Conservation (phyloP, 2,329 filamentous ascomycete species). For the Waltergamsia citrina region DNA sequence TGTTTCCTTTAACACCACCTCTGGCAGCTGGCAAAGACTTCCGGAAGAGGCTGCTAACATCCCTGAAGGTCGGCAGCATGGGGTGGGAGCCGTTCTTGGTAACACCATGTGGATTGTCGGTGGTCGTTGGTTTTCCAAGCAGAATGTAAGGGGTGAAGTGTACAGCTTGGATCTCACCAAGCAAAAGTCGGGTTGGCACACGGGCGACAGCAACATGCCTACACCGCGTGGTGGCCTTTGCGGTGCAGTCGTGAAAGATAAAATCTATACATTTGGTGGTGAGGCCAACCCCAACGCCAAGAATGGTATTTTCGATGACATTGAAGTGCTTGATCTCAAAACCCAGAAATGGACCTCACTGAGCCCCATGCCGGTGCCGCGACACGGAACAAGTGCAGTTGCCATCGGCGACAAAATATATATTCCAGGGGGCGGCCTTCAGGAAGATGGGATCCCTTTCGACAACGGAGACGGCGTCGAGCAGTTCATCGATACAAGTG, state of each 20-base stretch:
- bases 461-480: too few species aligned
- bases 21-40: constrained; percentile 17
- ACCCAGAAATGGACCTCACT: constrained; percentile 16
- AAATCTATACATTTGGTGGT: constrained; percentile 25
- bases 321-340: constrained; percentile 17
- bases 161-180: constrained; percentile 20
- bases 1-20: constrained; percentile 17
- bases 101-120: constrained; percentile 24
- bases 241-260: constrained; percentile 15
- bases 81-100: constrained; percentile 15
- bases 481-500: too few species aligned
- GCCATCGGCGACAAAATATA: constrained; percentile 16
- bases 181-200: constrained; percentile 15
- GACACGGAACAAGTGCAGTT: constrained; percentile 21
- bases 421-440: constrained; percentile 26
- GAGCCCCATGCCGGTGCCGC: constrained; percentile 17
- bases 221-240: constrained; percentile 22
- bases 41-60: too few species aligned
- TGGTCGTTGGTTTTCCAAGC: constrained; percentile 18
- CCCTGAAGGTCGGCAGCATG: constrained; percentile 25
- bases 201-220: constrained; percentile 19
- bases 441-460: too few species aligned
- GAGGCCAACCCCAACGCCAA: constrained; percentile 20
- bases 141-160: constrained; percentile 21
- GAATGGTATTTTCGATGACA: constrained; percentile 16